phyloP scores from a whole-genome alignment of 441 rosid genomes.

The Aquilaria agallochum region DNA sequence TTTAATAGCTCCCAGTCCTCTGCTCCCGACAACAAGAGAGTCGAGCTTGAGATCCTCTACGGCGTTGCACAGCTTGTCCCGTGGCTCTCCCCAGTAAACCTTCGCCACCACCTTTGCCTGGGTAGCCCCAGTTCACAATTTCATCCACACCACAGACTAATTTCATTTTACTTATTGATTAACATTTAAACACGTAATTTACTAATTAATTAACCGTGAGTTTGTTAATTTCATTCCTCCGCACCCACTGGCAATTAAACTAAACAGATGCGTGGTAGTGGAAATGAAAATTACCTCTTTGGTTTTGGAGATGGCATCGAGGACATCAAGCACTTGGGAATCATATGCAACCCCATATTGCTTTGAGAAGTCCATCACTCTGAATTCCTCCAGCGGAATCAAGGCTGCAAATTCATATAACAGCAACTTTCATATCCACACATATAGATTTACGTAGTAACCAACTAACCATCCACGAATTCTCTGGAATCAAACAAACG shows the following conservation, averaged over 20 bases:
- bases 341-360: constrained; percentile 41
- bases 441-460: neutral
- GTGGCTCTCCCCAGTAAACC: constrained; percentile 55
- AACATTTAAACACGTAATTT: too few relatives aligned
- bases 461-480: too few relatives aligned
- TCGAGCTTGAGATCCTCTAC: constrained; percentile 40
- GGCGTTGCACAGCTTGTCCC: constrained; percentile 44
- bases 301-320: constrained; percentile 31
- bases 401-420: constrained; percentile 28
- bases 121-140: neutral
- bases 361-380: constrained; percentile 36
- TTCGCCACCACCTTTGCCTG: constrained; percentile 46
- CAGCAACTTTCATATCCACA: neutral
- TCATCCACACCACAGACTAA: too few relatives aligned
- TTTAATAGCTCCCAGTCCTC: constrained; percentile 42
- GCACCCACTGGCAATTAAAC: neutral
- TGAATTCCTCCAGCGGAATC: constrained; percentile 45
- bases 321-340: constrained; percentile 34
- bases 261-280: neutral
- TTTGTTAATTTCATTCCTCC: too few relatives aligned
- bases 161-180: too few relatives aligned
- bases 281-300: constrained; percentile 28
- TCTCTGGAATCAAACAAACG: too few relatives aligned
- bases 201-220: too few relatives aligned
- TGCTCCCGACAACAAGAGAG: constrained; percentile 42